Conservation (phyloP, 352 stramenopile species). For the Pythium utonaiense region DNA sequence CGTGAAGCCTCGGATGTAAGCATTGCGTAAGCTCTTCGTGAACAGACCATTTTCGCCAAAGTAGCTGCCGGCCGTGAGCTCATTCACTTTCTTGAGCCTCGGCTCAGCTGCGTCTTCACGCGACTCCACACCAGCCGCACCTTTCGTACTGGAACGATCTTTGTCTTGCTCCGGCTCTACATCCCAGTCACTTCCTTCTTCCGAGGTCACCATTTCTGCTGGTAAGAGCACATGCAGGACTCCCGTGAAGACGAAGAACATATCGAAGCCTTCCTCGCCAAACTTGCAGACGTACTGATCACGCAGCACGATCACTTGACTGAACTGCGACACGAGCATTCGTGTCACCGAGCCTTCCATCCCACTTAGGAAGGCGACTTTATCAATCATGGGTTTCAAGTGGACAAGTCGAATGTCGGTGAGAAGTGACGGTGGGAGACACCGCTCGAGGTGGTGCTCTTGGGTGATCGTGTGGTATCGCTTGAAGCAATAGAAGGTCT, state of each 20-base stretch:
- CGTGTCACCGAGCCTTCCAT: slow-evolving; percentile 48
- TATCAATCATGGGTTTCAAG: slow-evolving; percentile 46
- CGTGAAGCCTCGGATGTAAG: slow-evolving; percentile 33
- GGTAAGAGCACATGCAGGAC: slow-evolving; percentile 37
- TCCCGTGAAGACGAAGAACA: slow-evolving; percentile 59
- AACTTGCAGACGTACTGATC: slow-evolving; percentile 42
- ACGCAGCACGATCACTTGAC: slow-evolving; percentile 35
- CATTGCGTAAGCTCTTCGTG: slow-evolving; percentile 33
- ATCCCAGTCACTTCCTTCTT: not conserved
- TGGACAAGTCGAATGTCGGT: slow-evolving; percentile 50
- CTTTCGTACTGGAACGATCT: not conserved
- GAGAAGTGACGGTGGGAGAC: slow-evolving; percentile 45
- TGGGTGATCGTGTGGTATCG: slow-evolving; percentile 55
- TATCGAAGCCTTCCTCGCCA: slow-evolving; percentile 49
- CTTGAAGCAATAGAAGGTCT: slow-evolving; percentile 51
- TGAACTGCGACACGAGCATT: slow-evolving; percentile 50
- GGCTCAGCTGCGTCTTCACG: slow-evolving; percentile 7
- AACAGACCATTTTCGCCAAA: slow-evolving; percentile 47
- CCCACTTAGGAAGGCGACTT: slow-evolving; percentile 46
- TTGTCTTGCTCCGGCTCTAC: not conserved
- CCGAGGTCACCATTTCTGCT: slow-evolving; percentile 4
- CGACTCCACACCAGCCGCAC: not conserved
- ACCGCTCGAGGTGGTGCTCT: slow-evolving; percentile 40
- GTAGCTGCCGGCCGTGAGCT: slow-evolving; percentile 33
- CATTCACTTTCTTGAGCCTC: slow-evolving; percentile 30